Base-by-base conservation (phyloP, 1,139 yeast genomes). In the Taphrina wiesneri region DNA sequence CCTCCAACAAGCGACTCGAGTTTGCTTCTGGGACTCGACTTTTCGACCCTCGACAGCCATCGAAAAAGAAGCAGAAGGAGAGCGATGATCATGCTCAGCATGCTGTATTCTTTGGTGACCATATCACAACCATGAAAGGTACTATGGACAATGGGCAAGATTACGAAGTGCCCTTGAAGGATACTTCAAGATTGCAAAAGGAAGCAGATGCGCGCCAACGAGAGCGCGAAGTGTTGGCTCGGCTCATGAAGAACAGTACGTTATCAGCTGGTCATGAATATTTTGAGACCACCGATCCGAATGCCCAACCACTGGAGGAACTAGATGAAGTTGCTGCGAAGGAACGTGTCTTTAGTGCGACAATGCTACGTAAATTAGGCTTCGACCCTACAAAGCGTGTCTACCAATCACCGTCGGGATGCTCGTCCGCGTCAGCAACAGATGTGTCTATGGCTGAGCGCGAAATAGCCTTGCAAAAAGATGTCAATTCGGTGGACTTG, bases 1-100 rank as follows among this genome's bases (percentile, higher is more conserved):
- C 84, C 0, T 63, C 61, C 53, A 71, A 66, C 51, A 46, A 68
- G 57, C 61, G 71, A 36, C 70, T 70, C 26, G 72, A 70, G 43
- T 63, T 66, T 32, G 70, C 70, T 0, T 57, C 67, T 21, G 65
- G 69, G 21, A 59, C 67, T 34, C 52, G 52, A 11, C 51, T 57
- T 11, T 59, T 36, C 36, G 63, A 61, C 28, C 67, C 67, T 4
- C 26, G 56, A 13, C 57, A 51, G 25, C 64, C 64, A 17, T 49
- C 64, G 2, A 36, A 60, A 41, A 60, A 60, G 57, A 49, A 51
- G 57, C 41, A 19, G 21, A 60, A 60, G 32, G 64, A 60, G 21
- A 28, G 21, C 51, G 57, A 60, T 21, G 41, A 49, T 1, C 32
- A 39, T 39, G 64, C 57, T 1, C 64, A 51, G 23, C 56, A 60